These are phyloP conservation scores for Corchorus olitorius DNA, from an alignment of 345 rosid species.

Conservation along the genomic window DNA sequence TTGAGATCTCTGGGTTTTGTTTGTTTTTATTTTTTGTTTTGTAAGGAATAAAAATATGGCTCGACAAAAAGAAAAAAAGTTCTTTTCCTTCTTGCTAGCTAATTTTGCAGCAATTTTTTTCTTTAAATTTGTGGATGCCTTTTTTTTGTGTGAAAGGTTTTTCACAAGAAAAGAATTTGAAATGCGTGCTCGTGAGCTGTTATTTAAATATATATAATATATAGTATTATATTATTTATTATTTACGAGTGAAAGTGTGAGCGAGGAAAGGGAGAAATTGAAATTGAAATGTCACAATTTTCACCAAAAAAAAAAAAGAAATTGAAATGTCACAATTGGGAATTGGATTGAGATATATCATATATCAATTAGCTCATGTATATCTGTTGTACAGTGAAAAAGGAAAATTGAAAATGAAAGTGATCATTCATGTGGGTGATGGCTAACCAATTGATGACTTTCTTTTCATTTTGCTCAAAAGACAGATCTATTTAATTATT, in stretches of 20 bases:
- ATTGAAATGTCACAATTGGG: constrained; percentile 3
- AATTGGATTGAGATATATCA: constrained; percentile 7
- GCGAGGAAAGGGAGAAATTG: not conserved
- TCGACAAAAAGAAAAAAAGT: too few species aligned
- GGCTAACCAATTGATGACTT: not conserved
- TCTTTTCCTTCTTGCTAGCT: not conserved
- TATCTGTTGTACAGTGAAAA: not conserved
- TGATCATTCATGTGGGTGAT: constrained; percentile 13
- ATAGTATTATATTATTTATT: not conserved
- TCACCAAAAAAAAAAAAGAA: too few species aligned
- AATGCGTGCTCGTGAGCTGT: constrained; percentile 18
- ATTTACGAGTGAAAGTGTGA: not conserved
- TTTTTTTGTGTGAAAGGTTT: constrained; percentile 24
- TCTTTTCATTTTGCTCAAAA: constrained; percentile 4
- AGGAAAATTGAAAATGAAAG: not conserved
- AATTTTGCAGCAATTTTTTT: not conserved
- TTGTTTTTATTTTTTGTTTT: constrained; percentile 27
- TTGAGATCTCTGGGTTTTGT: constrained; percentile 32
- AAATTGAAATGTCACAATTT: too few species aligned
- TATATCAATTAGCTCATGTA: not conserved
- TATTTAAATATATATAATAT: not conserved
- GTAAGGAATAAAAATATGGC: not conserved
- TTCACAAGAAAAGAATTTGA: constrained; percentile 25
- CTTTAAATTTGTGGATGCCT: constrained; percentile 49
- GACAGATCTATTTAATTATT: not conserved